Percentiles rank a stretch among this genome's conserved stretches.
Conservation (phyloP, 768 basidiomycete species). For the Leccinum obscurum region DNA sequence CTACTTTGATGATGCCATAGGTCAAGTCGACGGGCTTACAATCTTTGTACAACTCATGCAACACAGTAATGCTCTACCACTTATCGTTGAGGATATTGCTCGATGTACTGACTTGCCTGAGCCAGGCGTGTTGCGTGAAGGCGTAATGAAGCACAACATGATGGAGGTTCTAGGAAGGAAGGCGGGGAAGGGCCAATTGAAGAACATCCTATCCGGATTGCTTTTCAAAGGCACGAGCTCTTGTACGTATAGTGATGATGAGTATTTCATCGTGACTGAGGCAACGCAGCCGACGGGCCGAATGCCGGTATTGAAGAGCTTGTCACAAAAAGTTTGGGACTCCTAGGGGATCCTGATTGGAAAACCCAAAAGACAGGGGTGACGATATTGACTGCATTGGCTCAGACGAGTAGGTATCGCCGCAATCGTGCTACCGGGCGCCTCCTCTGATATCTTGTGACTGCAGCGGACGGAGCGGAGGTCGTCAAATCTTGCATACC, state of each 20-base stretch:
- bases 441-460: not conserved
- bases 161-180: conserved; percentile 19
- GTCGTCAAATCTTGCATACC: not conserved
- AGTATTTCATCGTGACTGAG: not conserved
- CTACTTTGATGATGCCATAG: conserved; percentile 28
- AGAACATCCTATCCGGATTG: conserved; percentile 24
- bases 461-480: not conserved
- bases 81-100: not conserved
- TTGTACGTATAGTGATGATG: conserved; percentile 9
- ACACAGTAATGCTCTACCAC: conserved; percentile 11
- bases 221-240: conserved; percentile 23
- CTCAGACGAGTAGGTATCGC: conserved; percentile 18
- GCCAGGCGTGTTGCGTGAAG: conserved; percentile 15
- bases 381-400: conserved; percentile 23
- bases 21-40: conserved; percentile 25
- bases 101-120: not conserved
- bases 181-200: conserved; percentile 12
- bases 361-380: conserved; percentile 25
- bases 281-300: not conserved
- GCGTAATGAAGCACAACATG: conserved; percentile 16
- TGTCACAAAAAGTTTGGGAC: conserved; percentile 11
- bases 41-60: conserved; percentile 24
- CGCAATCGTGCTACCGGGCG: not conserved
- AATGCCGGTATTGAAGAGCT: conserved; percentile 5
- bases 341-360: conserved; percentile 10